phyloP scores from a whole-genome alignment of 345 rosid genomes.

The Theobroma cacao region DNA sequence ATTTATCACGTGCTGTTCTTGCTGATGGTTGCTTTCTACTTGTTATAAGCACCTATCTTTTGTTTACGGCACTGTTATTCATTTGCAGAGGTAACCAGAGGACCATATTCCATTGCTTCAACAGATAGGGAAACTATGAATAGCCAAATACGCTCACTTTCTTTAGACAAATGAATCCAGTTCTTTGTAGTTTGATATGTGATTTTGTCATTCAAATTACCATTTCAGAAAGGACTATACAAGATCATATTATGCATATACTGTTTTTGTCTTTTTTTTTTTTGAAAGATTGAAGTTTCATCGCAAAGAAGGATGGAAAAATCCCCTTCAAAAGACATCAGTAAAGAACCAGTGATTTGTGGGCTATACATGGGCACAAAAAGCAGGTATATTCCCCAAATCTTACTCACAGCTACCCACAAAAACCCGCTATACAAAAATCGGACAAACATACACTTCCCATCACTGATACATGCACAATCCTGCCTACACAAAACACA shows the following conservation, averaged over 20 bases:
- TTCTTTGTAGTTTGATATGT: background rate
- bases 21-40: slow-evolving; percentile 25
- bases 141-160: background rate
- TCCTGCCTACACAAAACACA: too few species aligned
- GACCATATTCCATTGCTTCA: background rate
- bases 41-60: slow-evolving; percentile 21
- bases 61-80: background rate
- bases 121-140: background rate
- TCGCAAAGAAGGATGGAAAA: too few species aligned
- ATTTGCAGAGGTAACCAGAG: background rate
- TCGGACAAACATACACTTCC: too few species aligned
- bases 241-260: background rate
- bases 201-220: background rate
- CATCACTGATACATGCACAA: too few species aligned
- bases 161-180: background rate
- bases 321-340: too few species aligned
- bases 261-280: too few species aligned
- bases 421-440: too few species aligned
- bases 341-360: too few species aligned
- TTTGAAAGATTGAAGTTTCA: too few species aligned
- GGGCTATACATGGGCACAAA: too few species aligned
- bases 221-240: background rate
- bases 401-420: too few species aligned
- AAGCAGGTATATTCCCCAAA: too few species aligned
- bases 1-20: slow-evolving; percentile 30